Conservation (phyloP, 345 rosid species). For the Lumnitzera racemosa region DNA sequence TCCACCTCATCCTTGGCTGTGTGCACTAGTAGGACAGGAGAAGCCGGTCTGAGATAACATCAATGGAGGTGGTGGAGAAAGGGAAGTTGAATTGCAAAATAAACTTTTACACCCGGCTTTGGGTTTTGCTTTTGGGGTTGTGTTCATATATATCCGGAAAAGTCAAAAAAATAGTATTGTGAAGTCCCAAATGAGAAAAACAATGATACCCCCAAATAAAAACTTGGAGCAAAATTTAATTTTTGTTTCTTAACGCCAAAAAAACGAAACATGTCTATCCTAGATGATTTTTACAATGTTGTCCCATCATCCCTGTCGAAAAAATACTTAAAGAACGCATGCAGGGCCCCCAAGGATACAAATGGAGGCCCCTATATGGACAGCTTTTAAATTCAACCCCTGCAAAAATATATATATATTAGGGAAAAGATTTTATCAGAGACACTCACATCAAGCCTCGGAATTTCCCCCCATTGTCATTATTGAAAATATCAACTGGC, state of each 20-base stretch:
- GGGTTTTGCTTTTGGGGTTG: constrained; percentile 32
- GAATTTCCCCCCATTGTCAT: constrained; percentile 73
- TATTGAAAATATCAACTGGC: constrained; percentile 70
- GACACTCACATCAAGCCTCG: constrained; percentile 68
- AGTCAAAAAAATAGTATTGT: neutral
- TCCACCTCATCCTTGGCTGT: constrained; percentile 93
- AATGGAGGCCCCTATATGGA: no score
- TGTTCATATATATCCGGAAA: constrained; percentile 65
- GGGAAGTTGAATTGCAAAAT: constrained; percentile 24
- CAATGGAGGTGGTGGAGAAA: constrained; percentile 26
- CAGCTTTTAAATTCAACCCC: neutral
- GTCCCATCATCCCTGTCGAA: no score
- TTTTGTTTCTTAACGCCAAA: no score
- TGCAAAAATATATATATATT: neutral
- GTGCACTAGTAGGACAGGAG: constrained; percentile 36
- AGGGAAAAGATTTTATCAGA: neutral
- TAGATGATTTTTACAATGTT: no score
- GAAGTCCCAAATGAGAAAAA: no score
- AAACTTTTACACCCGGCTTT: constrained; percentile 21
- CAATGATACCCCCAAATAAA: no score
- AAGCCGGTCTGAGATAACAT: constrained; percentile 36
- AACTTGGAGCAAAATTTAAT: no score
- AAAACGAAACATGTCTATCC: no score
- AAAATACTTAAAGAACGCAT: no score
- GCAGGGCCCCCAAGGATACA: no score